A percentile compares a stretch with the other conserved stretches of the same genome.
Conservation (phyloP, 2,329 filamentous ascomycete genomes). For the Ceratocystis papillata region DNA sequence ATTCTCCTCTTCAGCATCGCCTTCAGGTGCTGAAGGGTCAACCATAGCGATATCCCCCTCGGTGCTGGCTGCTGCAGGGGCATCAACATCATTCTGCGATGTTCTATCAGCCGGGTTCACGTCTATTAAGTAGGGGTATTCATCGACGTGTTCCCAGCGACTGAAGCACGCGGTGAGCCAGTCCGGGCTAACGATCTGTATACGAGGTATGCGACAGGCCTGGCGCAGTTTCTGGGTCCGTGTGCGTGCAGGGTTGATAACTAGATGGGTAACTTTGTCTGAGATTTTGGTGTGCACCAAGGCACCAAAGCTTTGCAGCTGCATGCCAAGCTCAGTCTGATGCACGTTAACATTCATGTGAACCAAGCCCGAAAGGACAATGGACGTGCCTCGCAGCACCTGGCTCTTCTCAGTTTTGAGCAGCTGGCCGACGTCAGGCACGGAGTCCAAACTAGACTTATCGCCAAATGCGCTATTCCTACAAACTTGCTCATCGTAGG, state of each 20-base stretch:
- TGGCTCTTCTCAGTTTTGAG: conserved; percentile 69
- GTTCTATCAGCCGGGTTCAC: conserved; percentile 56
- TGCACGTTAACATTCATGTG: conserved; percentile 70
- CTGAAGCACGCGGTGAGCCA: conserved; percentile 82
- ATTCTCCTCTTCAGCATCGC: conserved; percentile 28
- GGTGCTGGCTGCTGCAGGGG: conserved; percentile 30
- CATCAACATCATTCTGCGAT: conserved; percentile 16
- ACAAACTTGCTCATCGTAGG: conserved; percentile 50
- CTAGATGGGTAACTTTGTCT: conserved; percentile 59
- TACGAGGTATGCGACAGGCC: conserved; percentile 64
- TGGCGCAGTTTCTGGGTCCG: conserved; percentile 86
- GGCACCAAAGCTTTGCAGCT: conserved; percentile 78
- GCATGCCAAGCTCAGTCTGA: conserved; percentile 74
- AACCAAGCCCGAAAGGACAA: conserved; percentile 86
- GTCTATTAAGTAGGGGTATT: conserved; percentile 66
- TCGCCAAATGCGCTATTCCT: background rate
- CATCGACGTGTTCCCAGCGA: conserved; percentile 71
- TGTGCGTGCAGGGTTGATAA: conserved; percentile 58
- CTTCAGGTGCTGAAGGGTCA: conserved; percentile 30
- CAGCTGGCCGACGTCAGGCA: conserved; percentile 79
- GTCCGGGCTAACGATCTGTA: conserved; percentile 83
- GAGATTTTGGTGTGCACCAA: conserved; percentile 47
- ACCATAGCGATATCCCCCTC: conserved; percentile 25
- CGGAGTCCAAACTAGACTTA: conserved; percentile 32
- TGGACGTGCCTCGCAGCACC: conserved; percentile 61